Conservation (phyloP, 139 green algal genomes). For the Haematococcus sp. region DNA sequence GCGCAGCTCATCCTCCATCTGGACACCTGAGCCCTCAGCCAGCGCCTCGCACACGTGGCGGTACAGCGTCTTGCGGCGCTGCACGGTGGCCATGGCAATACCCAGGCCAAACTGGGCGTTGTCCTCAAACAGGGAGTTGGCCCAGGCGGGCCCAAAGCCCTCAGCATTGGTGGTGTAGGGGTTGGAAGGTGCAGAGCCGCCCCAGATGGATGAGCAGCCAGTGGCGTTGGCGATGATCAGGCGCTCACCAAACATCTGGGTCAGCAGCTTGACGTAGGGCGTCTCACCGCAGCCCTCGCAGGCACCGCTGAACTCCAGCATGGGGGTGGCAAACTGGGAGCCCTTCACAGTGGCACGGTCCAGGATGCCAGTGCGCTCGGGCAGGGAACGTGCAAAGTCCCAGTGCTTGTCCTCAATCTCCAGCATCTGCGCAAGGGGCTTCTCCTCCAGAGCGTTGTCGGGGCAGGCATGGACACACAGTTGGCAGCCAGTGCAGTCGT, state of each 20-base stretch:
- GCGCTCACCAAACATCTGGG: slow-evolving; percentile 54
- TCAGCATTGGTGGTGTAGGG: slow-evolving; percentile 51
- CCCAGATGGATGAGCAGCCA: slow-evolving; percentile 59
- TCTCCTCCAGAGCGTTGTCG: slow-evolving; percentile 40
- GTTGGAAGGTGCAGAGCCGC: slow-evolving; percentile 51
- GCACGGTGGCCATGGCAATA: slow-evolving; percentile 49
- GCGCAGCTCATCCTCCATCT: slow-evolving; percentile 5
- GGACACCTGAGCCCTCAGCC: not conserved
- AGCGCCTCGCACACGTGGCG: slow-evolving; percentile 20
- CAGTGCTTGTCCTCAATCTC: slow-evolving; percentile 39
- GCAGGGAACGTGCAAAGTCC: slow-evolving; percentile 37
- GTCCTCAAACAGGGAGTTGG: slow-evolving; percentile 64
- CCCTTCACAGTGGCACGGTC: slow-evolving; percentile 46
- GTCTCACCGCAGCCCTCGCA: slow-evolving; percentile 58
- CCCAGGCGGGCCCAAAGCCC: slow-evolving; percentile 56
- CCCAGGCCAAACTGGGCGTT: slow-evolving; percentile 55
- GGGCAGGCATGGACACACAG: slow-evolving; percentile 60
- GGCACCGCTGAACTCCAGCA: slow-evolving; percentile 59
- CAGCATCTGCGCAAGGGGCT: slow-evolving; percentile 34
- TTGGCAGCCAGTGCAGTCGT: slow-evolving; percentile 64
- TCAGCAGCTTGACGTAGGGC: slow-evolving; percentile 51
- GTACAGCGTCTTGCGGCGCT: slow-evolving; percentile 32
- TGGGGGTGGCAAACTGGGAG: slow-evolving; percentile 49
- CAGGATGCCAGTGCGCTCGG: slow-evolving; percentile 33
- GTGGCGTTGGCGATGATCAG: slow-evolving; percentile 63